These are phyloP conservation scores for Stephania japonica DNA, from an alignment of 164 flowering plant species.

Conservation along the genomic window DNA sequence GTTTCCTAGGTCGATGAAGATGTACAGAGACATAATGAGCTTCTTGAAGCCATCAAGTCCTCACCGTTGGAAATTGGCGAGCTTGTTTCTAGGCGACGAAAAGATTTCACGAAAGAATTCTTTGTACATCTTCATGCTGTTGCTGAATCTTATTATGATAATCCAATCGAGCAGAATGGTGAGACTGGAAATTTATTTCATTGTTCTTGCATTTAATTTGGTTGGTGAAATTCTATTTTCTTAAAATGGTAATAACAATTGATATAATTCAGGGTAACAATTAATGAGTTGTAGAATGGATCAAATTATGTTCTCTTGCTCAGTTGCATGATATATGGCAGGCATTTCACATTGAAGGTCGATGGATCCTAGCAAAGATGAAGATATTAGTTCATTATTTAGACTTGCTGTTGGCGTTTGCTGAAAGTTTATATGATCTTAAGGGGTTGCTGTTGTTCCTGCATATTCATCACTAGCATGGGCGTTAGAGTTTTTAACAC, in stretches of 20 bases:
- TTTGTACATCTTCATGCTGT: conserved; percentile 77
- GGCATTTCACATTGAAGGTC: background rate
- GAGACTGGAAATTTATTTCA: conserved; percentile 16
- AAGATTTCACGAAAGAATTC: conserved; percentile 90
- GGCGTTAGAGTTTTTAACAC: too few relatives aligned
- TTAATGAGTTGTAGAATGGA: background rate
- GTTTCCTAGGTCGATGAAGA: conserved; percentile 73
- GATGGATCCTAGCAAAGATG: background rate
- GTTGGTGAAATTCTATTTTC: background rate
- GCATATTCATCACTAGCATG: too few relatives aligned
- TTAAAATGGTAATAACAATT: background rate
- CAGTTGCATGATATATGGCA: background rate
- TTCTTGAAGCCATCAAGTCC: conserved; percentile 47
- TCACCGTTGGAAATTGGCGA: conserved; percentile 47
- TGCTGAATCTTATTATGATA: conserved; percentile 51
- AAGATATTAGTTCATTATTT: background rate
- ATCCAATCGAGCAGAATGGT: background rate
- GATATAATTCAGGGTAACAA: background rate
- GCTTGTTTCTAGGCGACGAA: conserved; percentile 70
- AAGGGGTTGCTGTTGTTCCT: too few relatives aligned
- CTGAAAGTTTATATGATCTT: background rate
- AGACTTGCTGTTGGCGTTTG: background rate
- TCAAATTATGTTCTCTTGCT: background rate
- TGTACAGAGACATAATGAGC: conserved; percentile 81
- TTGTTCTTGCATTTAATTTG: background rate